Percentiles rank a stretch among this genome's conserved stretches.
Conservation (phyloP, 2,329 filamentous ascomycete genomes). For the Paraphaeosphaeria minitans region DNA sequence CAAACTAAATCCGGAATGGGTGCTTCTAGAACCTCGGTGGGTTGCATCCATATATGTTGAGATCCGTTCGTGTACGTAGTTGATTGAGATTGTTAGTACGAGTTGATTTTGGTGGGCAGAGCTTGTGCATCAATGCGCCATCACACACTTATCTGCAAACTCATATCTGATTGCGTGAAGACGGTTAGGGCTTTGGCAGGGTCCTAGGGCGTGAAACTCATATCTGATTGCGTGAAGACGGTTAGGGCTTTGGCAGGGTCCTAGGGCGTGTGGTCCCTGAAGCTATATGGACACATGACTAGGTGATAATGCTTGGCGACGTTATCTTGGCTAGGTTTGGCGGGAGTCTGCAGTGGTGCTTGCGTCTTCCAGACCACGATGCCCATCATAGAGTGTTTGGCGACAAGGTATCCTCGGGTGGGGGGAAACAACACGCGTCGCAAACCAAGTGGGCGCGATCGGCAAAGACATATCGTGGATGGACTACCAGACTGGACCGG, state of each 20-base stretch:
- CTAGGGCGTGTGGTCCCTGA: neutral
- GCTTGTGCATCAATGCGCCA: neutral
- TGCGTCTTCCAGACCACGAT: neutral
- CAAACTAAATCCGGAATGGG: neutral
- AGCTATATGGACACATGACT: neutral
- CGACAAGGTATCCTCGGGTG: neutral
- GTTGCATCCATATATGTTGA: neutral
- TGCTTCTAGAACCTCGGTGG: neutral
- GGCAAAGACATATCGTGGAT: neutral
- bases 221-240: neutral
- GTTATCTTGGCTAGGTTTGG: neutral
- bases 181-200: neutral
- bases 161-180: neutral
- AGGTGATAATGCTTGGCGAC: neutral
- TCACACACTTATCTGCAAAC: neutral
- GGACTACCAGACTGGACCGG: neutral
- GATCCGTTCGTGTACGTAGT: neutral
- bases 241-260: neutral
- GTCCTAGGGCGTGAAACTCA: neutral
- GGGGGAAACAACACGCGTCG: neutral
- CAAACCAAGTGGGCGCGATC: neutral
- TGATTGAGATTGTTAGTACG: neutral
- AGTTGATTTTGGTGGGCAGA: neutral
- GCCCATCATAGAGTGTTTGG: neutral
- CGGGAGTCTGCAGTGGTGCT: neutral